Conservation (phyloP, 352 stramenopile genomes). For the Albugo candida region DNA sequence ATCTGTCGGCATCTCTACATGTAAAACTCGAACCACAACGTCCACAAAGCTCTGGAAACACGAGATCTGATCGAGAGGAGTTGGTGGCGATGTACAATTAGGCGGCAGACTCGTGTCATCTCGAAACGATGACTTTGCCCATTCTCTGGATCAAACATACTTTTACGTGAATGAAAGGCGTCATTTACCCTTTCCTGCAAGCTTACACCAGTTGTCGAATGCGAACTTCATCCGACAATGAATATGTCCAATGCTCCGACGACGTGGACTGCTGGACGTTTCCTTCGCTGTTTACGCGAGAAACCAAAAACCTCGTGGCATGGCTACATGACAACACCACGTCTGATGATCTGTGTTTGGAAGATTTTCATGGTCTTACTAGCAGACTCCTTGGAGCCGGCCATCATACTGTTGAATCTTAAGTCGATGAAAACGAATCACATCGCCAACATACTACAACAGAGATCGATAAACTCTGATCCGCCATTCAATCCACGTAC, state of each 20-base stretch:
- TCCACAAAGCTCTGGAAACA: slow-evolving; percentile 30
- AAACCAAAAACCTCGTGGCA: slow-evolving; percentile 33
- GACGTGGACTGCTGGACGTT: slow-evolving; percentile 24
- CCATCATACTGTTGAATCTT: slow-evolving; percentile 42
- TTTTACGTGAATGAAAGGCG: background rate
- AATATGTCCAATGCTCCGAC: slow-evolving; percentile 41
- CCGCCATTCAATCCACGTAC: slow-evolving; percentile 10
- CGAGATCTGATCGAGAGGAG: slow-evolving; percentile 21
- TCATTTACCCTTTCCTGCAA: slow-evolving; percentile 14
- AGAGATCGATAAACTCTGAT: background rate
- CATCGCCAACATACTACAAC: slow-evolving; percentile 38
- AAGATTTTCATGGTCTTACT: background rate
- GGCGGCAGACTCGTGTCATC: slow-evolving; percentile 28
- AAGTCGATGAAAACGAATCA: slow-evolving; percentile 62
- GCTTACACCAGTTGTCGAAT: slow-evolving; percentile 11
- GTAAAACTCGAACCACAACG: slow-evolving; percentile 34
- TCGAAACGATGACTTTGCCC: slow-evolving; percentile 18
- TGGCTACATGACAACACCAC: slow-evolving; percentile 2
- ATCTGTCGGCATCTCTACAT: slow-evolving; percentile 14
- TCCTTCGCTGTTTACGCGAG: slow-evolving; percentile 15
- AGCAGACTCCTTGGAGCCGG: slow-evolving; percentile 26
- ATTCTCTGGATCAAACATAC: slow-evolving; percentile 14
- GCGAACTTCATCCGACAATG: slow-evolving; percentile 25
- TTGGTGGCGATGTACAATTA: slow-evolving; percentile 20
- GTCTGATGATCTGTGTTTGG: background rate